A percentile compares a stretch with the other conserved stretches of the same genome.
phyloP scores from a whole-genome alignment of 768 basidiomycete species.

The Amanita thiersii region DNA sequence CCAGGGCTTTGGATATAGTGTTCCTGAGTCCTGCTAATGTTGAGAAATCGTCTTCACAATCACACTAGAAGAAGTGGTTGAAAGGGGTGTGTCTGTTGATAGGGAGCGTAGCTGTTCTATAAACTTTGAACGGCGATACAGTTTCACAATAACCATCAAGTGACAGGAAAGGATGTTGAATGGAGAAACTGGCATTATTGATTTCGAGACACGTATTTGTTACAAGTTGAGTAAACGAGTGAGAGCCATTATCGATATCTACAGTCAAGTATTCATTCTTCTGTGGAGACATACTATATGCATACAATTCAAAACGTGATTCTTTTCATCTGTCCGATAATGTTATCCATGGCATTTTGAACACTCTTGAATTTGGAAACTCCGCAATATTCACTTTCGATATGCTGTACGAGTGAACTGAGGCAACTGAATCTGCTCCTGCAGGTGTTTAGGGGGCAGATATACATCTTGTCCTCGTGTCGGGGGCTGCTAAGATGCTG shows the following conservation, averaged over 20 bases:
- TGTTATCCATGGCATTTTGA: slow-evolving; percentile 25
- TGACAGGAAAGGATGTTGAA: too few species aligned
- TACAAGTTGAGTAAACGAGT: too few species aligned
- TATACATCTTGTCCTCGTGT: slow-evolving; percentile 45
- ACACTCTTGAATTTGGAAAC: slow-evolving; percentile 39
- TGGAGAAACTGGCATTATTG: too few species aligned
- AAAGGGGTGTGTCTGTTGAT: slow-evolving; percentile 26
- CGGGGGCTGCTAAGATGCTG: slow-evolving; percentile 56
- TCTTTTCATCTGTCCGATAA: slow-evolving; percentile 20
- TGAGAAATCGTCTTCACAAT: slow-evolving; percentile 39
- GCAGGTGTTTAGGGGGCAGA: slow-evolving; percentile 46
- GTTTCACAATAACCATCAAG: too few species aligned
- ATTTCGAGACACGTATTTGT: too few species aligned
- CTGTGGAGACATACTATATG: too few species aligned
- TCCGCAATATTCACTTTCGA: slow-evolving; percentile 57
- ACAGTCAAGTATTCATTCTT: too few species aligned
- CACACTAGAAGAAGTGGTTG: slow-evolving; percentile 34
- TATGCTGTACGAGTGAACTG: slow-evolving; percentile 54
- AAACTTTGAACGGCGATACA: too few species aligned
- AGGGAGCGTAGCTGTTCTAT: slow-evolving; percentile 15
- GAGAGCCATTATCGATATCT: too few species aligned
- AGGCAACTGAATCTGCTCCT: slow-evolving; percentile 35
- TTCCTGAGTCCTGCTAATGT: slow-evolving; percentile 28
- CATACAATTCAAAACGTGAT: slow-evolving; percentile 15
- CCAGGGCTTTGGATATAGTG: slow-evolving; percentile 43